These are phyloP conservation scores for Chytriomyces sp. DNA, from an alignment of 192 early-diverging fungal genomes.

Conservation along the genomic window DNA sequence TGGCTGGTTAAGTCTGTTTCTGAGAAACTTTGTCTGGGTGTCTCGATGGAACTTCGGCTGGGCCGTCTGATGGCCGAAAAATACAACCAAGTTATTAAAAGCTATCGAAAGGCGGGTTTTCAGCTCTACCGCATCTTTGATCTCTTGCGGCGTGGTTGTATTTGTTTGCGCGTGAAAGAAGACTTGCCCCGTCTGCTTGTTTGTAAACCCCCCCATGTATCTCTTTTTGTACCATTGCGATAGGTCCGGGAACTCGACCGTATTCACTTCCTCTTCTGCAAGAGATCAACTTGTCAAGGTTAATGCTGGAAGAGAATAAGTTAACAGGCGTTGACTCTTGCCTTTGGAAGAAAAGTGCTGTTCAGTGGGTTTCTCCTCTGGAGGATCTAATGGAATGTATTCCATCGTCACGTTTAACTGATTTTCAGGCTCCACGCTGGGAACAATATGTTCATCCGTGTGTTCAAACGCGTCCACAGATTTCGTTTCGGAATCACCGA, in stretches of 20 bases:
- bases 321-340: no score
- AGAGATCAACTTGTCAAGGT: neutral
- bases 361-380: neutral
- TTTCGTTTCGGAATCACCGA: neutral
- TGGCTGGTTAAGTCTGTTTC: slow-evolving; percentile 49
- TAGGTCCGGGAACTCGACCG: slow-evolving; percentile 13
- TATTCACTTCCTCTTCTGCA: neutral
- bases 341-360: neutral
- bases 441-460: neutral
- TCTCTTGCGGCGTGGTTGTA: slow-evolving; percentile 63
- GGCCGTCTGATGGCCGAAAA: slow-evolving; percentile 11
- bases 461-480: neutral
- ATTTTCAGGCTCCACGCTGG: neutral
- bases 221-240: slow-evolving; percentile 51
- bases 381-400: neutral
- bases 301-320: no score
- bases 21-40: slow-evolving; percentile 58
- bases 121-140: slow-evolving; percentile 45
- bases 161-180: slow-evolving; percentile 63
- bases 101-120: slow-evolving; percentile 19
- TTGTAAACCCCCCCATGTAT: slow-evolving; percentile 59
- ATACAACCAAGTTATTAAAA: slow-evolving; percentile 4
- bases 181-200: slow-evolving; percentile 43
- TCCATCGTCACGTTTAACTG: neutral
- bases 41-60: slow-evolving; percentile 56